Evolutionary conservation across 768 basidiomycete genomes (phyloP).

Genomic region (Lentinula sp.): DNA sequence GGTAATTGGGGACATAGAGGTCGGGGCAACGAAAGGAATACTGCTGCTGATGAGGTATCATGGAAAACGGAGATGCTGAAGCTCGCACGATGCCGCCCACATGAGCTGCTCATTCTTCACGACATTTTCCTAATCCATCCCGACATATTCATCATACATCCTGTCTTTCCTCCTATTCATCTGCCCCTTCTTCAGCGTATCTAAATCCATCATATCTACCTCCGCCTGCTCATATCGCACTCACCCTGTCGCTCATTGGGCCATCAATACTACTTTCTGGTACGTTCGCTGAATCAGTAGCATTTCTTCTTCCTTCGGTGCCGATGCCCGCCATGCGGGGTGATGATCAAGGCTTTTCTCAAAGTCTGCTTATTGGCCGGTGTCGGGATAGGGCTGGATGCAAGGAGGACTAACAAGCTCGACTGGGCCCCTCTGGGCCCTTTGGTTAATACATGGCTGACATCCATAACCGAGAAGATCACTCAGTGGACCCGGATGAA

Average conservation of each 20-base stretch:
- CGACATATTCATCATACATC: conserved; percentile 16
- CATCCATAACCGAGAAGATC: neutral
- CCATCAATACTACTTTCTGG: conserved; percentile 93
- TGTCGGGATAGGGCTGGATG: too few relatives aligned
- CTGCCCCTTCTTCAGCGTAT: conserved; percentile 43
- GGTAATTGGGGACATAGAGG: neutral
- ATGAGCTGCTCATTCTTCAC: conserved; percentile 16
- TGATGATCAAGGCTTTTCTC: too few relatives aligned
- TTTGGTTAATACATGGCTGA: too few relatives aligned
- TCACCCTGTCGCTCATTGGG: conserved; percentile 90
- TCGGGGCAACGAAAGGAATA: neutral
- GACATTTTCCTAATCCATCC: conserved; percentile 28
- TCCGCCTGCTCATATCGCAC: conserved; percentile 85
- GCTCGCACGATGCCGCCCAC: conserved; percentile 38
- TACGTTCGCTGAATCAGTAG: conserved; percentile 84
- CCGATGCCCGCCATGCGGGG: conserved; percentile 87
- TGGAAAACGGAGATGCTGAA: conserved; percentile 15
- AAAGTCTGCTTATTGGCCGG: too few relatives aligned
- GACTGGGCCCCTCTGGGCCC: too few relatives aligned
- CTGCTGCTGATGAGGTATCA: conserved; percentile 19
- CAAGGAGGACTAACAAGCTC: too few relatives aligned
- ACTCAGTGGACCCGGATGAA: conserved; percentile 15
- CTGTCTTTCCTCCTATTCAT: neutral
- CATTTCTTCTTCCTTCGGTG: conserved; percentile 88
- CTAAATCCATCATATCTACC: conserved; percentile 60